Evolutionary conservation across 768 basidiomycete genomes (phyloP), one percentile per base, ranked within the genome.

Genomic region (Coprinopsis strossmayeri): DNA sequence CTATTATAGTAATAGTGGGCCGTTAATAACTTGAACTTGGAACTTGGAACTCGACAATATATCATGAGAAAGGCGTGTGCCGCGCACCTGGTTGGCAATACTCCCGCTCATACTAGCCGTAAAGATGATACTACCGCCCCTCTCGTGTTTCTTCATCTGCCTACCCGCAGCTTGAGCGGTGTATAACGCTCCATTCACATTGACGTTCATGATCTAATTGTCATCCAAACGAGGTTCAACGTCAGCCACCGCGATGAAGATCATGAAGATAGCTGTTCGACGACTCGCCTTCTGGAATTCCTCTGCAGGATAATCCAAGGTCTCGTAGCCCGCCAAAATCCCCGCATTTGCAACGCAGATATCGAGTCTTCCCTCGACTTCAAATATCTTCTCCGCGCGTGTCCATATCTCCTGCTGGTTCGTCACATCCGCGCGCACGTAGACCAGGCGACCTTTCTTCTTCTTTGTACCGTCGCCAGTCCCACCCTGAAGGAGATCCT

Each of bases 341-440:
- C 84, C 85, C 25, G 85, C 84, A 20, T 80, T 80, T 0, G 83
- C 82, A 42, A 85, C 61, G 52, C 81, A 83, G 15, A 80, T 66
- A 58, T 87, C 84, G 56, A 87, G 61, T 47, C 81, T 65, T 0
- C 77, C 77, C 53, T 86, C 83, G 58, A 70, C 72, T 43, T 75
- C 63, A 0, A 69, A 80, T 34, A 87, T 80, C 50, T 69, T 64
- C 58, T 78, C 71, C 28, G 70, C 68, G 27, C 63, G 57, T 58
- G 68, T 72, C 79, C 66, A 77, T 49, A 64, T 64, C 12, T 39
- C 64, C 56, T 65, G 26, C 53, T 84, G 81, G 50, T 83, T 60
- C 38, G 76, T 78, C 24, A 84, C 83, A 50, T 85, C 77, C 24
- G 66, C 76, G 25, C 64, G 59, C 46, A 76, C 58, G 60, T 87